A percentile compares a stretch with the other conserved stretches of the same genome.
Evolutionary conservation across 140 eudicot species (phyloP).

Genomic region (Cichorium intybus): DNA sequence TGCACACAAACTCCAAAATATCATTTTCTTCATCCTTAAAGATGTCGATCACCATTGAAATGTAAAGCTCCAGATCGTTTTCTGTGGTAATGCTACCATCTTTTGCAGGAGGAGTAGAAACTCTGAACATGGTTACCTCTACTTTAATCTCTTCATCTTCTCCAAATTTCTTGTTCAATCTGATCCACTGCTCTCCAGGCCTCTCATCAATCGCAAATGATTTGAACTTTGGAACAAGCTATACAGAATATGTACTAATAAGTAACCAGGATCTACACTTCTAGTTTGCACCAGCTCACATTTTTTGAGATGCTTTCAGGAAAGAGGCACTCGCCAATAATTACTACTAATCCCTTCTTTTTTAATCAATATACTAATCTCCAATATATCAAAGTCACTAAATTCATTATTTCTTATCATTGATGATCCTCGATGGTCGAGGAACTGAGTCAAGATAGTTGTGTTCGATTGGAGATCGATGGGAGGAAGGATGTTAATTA

Average conservation of each 20-base stretch:
- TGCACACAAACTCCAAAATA: slow-evolving; percentile 68
- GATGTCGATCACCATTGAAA: slow-evolving; percentile 62
- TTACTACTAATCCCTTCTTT: background rate
- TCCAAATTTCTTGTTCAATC: slow-evolving; percentile 59
- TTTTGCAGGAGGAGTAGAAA: slow-evolving; percentile 49
- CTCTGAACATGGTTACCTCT: slow-evolving; percentile 88
- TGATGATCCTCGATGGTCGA: background rate
- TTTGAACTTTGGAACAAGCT: slow-evolving; percentile 60
- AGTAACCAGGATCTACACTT: slow-evolving; percentile 3
- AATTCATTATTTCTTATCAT: background rate
- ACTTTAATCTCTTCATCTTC: slow-evolving; percentile 77
- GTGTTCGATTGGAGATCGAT: background rate
- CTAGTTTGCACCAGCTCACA: background rate
- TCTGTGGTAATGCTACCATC: slow-evolving; percentile 28
- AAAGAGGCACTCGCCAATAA: background rate
- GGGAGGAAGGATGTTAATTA: background rate
- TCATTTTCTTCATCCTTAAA: slow-evolving; percentile 50
- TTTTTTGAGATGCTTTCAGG: background rate
- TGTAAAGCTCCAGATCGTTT: slow-evolving; percentile 55
- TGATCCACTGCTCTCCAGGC: slow-evolving; percentile 91
- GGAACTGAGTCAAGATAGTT: background rate
- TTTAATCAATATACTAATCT: background rate
- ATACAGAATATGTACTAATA: slow-evolving; percentile 6
- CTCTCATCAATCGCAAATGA: slow-evolving; percentile 68
- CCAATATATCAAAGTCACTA: background rate